A percentile compares a stretch with the other conserved stretches of the same genome.
phyloP scores from a whole-genome alignment of 2,329 filamentous ascomycete species.

The Claviceps arundinis region DNA sequence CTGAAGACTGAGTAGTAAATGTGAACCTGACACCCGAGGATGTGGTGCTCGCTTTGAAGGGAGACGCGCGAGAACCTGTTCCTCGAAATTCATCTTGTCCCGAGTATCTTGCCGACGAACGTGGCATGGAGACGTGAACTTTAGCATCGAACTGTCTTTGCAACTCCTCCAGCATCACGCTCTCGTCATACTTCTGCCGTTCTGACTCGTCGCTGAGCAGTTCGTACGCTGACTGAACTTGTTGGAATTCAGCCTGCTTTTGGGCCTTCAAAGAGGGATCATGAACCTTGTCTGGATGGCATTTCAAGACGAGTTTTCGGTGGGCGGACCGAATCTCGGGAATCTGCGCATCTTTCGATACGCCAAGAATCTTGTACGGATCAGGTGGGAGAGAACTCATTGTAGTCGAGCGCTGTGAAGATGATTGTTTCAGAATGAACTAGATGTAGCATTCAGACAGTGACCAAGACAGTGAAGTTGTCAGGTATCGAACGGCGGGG shows the following conservation, averaged over 20 bases:
- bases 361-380: slow-evolving; percentile 66
- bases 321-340: slow-evolving; percentile 66
- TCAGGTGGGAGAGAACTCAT: slow-evolving; percentile 49
- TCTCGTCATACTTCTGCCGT: slow-evolving; percentile 65
- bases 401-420: slow-evolving; percentile 6
- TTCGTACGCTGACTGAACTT: slow-evolving; percentile 87
- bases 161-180: slow-evolving; percentile 52
- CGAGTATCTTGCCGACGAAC: slow-evolving; percentile 24
- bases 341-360: slow-evolving; percentile 57
- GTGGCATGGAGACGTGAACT: slow-evolving; percentile 30
- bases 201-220: slow-evolving; percentile 66
- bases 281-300: slow-evolving; percentile 84
- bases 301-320: slow-evolving; percentile 75
- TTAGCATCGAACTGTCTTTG: slow-evolving; percentile 38
- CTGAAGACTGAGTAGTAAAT: slow-evolving; percentile 27
- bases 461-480: not conserved
- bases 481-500: not conserved
- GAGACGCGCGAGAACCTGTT: slow-evolving; percentile 18
- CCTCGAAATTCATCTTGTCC: slow-evolving; percentile 4
- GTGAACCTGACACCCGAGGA: slow-evolving; percentile 22
- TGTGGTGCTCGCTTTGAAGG: slow-evolving; percentile 25
- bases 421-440: not conserved
- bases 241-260: slow-evolving; percentile 81
- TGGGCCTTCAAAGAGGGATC: slow-evolving; percentile 61
- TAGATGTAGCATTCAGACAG: not conserved